Base-by-base conservation (phyloP, 2,329 filamentous ascomycete genomes). In the Phymatotrichopsis omnivora region DNA sequence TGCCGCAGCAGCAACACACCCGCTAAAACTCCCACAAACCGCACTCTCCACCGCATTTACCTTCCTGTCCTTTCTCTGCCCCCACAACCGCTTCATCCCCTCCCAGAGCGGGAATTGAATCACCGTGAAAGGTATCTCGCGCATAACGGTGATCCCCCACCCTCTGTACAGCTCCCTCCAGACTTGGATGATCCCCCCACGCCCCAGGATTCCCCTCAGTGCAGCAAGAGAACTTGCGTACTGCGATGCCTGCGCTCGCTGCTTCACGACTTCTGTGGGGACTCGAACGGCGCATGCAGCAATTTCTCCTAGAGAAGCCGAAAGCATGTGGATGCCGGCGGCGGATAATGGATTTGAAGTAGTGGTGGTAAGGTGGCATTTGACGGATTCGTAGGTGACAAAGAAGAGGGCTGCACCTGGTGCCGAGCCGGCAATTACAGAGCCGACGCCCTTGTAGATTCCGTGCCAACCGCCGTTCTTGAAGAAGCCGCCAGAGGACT, bases 51-150 rank as follows among this genome's bases (percentile, higher is more conserved):
- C 65, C 0, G 82, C 86, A 12, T 77, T 73, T 2, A 91, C 68
- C 60, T 72, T 66, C 59, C 49, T 60, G 58, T 38, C 56, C 48
- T 37, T 58, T 47, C 59, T 63, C 30, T 66, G 58, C 32, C 72
- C 64, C 5, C 78, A 71, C 73, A 76, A 84, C 31, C 71, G 70
- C 72, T 95, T 96, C 72, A 96, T 75, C 4, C 74, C 78, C 66
- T 98, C 91, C 91, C 91, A 98, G 53, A 98, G 73, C 34, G 91
- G 91, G 63, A 98, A 98, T 65, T 98, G 91, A 53, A 98, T 82
- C 7, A 95, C 80, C 2, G 93, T 96, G 60, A 98, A 98, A 3
- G 91, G 91, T 51, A 98, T 87, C 69, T 98, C 91, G 48, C 91
- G 78, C 67, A 95, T 81, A 41, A 98, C 80, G 2, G 91, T 98